Evolutionary conservation across 345 rosid genomes (phyloP), one percentile per base, ranked within the genome.

Genomic region (Eutrema yunnanense): DNA sequence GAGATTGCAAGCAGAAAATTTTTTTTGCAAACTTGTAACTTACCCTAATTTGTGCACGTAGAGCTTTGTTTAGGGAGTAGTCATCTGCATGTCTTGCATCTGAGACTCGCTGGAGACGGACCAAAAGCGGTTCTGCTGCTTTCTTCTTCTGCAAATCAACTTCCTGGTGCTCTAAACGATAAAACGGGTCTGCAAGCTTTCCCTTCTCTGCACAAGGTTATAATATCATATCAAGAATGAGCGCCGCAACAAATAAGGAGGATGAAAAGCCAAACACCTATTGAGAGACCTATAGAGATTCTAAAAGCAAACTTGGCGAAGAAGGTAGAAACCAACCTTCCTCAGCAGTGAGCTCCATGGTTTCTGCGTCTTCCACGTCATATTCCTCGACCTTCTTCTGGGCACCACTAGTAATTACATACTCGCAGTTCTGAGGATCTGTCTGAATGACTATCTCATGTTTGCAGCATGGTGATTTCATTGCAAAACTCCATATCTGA

Each of bases 401-500:
- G 51, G 99, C 98, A 54, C 98, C 97, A 78, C 96, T 88, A 34
- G 88, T 86, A 52, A 96, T 92, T 29, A 92, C 82, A 62, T 96
- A 92, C 73, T 92, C 90, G 27, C 99, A 96, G 77, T 92, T 90
- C 73, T 92, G 88, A 3, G 98, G 99, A 84, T 96, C 98, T 26
- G 98, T 92, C 83, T 96, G 98, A 69, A 96, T 88, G 62, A 90
- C 88, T 55, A 96, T 96, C 83, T 88, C 87, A 65, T 90, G 86
- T 69, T 86, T 92, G 84, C 99, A 96, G 80, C 98, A 96, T 6
- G 99, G 84, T 48, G 99, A 71, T 76, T 96, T 90, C 99, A 96
- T 96, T 41, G 89, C 57, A 84, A 96, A 96, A 80, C 86, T 96
- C 98, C 98, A 96, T 88, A 92, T 96, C 98, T 95, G 78, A 59